Percentiles rank a stretch among this genome's conserved stretches.
Conservation (phyloP, 2,329 filamentous ascomycete species). For the Pseudopyrenochaeta lycopersici region DNA sequence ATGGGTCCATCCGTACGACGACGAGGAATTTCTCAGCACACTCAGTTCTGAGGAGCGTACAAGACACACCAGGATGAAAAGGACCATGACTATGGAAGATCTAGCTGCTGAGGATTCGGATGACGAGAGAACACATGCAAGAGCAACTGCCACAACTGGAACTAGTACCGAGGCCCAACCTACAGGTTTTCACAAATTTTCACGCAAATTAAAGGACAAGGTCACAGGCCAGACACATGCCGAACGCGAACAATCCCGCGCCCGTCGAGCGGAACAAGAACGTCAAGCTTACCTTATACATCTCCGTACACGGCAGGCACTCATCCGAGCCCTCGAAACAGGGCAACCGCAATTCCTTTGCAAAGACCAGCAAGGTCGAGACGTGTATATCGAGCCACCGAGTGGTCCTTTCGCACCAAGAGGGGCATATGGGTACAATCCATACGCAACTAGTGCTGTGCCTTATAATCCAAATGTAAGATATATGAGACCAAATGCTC, state of each 20-base stretch:
- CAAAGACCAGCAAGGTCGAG: conserved; percentile 61
- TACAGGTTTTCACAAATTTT: conserved; percentile 56
- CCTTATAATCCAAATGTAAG: conserved; percentile 60
- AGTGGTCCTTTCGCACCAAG: conserved; percentile 37
- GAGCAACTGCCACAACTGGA: conserved; percentile 8
- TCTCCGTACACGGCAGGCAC: conserved; percentile 59
- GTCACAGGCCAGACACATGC: conserved; percentile 66
- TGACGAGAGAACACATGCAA: conserved; percentile 32
- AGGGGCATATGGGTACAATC: conserved; percentile 55
- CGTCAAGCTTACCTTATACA: conserved; percentile 63
- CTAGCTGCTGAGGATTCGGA: conserved; percentile 55
- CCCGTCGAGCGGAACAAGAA: conserved; percentile 60
- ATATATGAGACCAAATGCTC: conserved; percentile 58
- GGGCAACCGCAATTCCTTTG: conserved; percentile 66
- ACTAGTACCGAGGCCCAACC: conserved; percentile 24
- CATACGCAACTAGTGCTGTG: conserved; percentile 52
- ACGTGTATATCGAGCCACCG: conserved; percentile 68
- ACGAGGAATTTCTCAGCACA: conserved; percentile 61
- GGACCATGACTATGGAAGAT: conserved; percentile 52
- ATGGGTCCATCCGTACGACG: conserved; percentile 71
- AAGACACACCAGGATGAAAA: conserved; percentile 51
- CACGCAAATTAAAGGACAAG: conserved; percentile 67
- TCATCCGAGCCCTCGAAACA: conserved; percentile 61
- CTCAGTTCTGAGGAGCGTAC: conserved; percentile 61
- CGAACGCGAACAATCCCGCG: conserved; percentile 60